These are phyloP conservation scores for Lathyrus aphaca DNA, from an alignment of 306 rosid genomes.

Conservation along the genomic window DNA sequence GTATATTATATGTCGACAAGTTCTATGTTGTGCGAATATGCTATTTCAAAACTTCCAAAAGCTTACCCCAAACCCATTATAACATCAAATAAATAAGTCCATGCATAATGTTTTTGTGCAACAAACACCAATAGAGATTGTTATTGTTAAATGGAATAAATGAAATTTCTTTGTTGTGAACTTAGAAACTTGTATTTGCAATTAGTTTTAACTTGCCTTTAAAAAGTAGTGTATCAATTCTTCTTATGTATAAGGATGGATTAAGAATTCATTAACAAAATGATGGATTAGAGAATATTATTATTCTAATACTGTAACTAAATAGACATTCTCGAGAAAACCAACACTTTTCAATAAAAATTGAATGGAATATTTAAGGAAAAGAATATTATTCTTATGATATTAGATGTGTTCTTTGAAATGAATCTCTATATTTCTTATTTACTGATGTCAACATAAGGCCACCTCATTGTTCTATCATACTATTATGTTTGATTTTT, in stretches of 20 bases:
- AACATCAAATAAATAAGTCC: constrained; percentile 22
- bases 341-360: neutral
- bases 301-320: too few relatives aligned
- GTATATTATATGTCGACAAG: too few relatives aligned
- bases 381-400: neutral
- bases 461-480: neutral
- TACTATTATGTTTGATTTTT: neutral
- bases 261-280: too few relatives aligned
- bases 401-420: neutral
- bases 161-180: constrained; percentile 15
- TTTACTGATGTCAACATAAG: neutral
- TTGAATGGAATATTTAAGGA: neutral
- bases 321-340: neutral
- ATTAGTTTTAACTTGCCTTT: neutral
- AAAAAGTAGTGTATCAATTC: neutral
- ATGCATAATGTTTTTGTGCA: constrained; percentile 3
- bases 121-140: constrained; percentile 8
- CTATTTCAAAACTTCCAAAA: constrained; percentile 24
- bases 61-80: constrained; percentile 22
- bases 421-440: neutral
- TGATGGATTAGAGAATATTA: too few relatives aligned
- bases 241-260: too few relatives aligned
- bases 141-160: constrained; percentile 1
- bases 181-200: neutral
- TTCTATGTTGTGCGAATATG: constrained; percentile 24